Evolutionary conservation across 2,329 filamentous ascomycete genomes (phyloP).

Genomic region (Fusarium tjaetaba): DNA sequence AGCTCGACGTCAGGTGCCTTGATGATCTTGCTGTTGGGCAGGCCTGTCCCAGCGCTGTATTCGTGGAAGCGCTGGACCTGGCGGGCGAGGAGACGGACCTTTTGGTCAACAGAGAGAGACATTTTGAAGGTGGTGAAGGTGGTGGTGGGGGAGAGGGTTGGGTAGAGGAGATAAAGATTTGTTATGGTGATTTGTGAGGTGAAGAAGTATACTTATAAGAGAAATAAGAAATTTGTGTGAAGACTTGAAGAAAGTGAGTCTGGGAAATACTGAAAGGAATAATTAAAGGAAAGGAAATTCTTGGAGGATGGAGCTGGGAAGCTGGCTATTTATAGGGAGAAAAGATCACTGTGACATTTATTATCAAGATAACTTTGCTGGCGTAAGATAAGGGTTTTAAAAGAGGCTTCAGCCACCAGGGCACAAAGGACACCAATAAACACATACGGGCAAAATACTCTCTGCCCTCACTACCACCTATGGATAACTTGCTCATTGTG

Average conservation of each 20-base stretch:
- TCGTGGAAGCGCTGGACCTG: background rate
- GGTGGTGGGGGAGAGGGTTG: too few species aligned
- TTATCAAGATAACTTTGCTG: accelerated
- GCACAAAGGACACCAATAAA: too few species aligned
- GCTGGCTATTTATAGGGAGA: background rate
- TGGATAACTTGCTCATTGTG: accelerated
- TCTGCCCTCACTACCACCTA: too few species aligned
- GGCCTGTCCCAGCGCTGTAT: background rate
- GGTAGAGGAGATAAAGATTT: background rate
- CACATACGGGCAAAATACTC: too few species aligned
- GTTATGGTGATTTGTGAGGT: too few species aligned
- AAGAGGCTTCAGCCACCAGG: too few species aligned
- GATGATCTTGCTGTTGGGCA: background rate
- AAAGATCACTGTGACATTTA: background rate
- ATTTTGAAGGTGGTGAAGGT: background rate
- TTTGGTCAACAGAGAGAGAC: background rate
- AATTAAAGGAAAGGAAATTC: background rate
- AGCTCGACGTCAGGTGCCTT: background rate
- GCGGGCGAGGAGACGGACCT: background rate
- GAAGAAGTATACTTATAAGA: accelerated
- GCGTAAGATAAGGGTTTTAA: too few species aligned
- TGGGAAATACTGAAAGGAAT: accelerated
- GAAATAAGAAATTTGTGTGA: accelerated
- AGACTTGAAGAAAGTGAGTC: background rate
- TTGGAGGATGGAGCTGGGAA: accelerated